Evolutionary conservation across 257 asterid genomes (phyloP).

Genomic region (Solanum ahanhuiri): DNA sequence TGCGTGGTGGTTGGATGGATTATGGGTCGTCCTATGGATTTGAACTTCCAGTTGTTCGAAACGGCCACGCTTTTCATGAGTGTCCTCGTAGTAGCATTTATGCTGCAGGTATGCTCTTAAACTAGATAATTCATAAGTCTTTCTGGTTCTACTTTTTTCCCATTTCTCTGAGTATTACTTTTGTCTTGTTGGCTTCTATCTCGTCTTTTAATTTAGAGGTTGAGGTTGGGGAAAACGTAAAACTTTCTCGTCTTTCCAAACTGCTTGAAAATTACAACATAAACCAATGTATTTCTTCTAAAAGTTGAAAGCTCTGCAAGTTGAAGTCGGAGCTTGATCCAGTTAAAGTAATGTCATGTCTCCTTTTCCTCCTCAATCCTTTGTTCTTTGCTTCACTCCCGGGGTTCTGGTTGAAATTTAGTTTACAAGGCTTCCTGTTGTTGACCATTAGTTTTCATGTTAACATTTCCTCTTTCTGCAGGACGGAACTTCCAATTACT

Average conservation of each 20-base stretch:
- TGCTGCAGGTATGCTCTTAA: conserved; percentile 49
- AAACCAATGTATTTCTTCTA: neutral
- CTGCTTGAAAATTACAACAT: neutral
- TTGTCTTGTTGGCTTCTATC: neutral
- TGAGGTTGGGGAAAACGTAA: neutral
- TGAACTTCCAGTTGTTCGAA: conserved; percentile 72
- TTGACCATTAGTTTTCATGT: neutral
- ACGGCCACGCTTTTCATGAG: conserved; percentile 71
- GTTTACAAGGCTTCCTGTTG: neutral
- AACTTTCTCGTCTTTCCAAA: neutral
- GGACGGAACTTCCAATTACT: conserved; percentile 95
- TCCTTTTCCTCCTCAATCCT: neutral
- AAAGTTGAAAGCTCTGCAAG: neutral
- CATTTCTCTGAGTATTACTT: neutral
- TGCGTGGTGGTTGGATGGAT: conserved; percentile 75
- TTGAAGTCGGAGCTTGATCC: neutral
- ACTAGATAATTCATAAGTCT: neutral
- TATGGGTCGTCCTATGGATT: conserved; percentile 63
- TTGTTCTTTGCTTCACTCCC: neutral
- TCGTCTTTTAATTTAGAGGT: neutral
- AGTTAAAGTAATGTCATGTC: neutral
- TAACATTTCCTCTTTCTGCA: conserved; percentile 17
- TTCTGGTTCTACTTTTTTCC: neutral
- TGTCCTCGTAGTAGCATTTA: conserved; percentile 67
- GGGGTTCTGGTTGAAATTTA: neutral